Conservation (phyloP, 192 early-diverging fungal genomes). For the Coemansia sp. region DNA sequence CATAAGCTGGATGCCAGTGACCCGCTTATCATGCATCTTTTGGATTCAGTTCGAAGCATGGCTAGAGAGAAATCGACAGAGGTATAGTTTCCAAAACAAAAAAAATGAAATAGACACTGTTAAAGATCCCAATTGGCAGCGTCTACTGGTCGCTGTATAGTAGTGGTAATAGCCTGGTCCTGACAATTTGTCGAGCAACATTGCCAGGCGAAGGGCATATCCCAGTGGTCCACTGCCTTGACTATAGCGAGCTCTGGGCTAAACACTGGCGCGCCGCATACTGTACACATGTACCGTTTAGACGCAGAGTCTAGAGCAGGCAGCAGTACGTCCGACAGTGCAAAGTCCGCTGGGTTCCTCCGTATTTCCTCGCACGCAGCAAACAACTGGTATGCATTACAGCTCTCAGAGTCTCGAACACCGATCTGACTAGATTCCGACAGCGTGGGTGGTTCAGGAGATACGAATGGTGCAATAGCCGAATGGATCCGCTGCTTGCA, state of each 20-base stretch:
- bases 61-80: conserved; percentile 27
- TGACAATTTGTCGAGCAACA: conserved; percentile 52
- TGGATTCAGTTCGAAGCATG: conserved; percentile 25
- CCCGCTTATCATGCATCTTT: conserved; percentile 42
- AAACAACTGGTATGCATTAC: not conserved
- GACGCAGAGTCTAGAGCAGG: conserved; percentile 13
- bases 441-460: not conserved
- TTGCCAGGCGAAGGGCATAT: conserved; percentile 39
- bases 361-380: conserved; percentile 33
- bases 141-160: not conserved
- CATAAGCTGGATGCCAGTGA: conserved; percentile 21
- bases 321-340: conserved; percentile 19
- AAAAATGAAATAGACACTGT: not conserved
- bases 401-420: not conserved
- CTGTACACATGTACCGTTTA: conserved; percentile 21
- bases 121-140: conserved; percentile 3
- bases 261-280: conserved; percentile 31
- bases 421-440: not conserved
- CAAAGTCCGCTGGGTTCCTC: conserved; percentile 24
- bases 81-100: conserved; percentile 10
- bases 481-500: conserved; percentile 20
- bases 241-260: conserved; percentile 24
- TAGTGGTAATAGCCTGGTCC: not conserved
- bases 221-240: conserved; percentile 6
- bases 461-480: not conserved